These are phyloP conservation scores for Rhizopogon sp. DNA, from an alignment of 768 basidiomycete species.

Conservation along the genomic window DNA sequence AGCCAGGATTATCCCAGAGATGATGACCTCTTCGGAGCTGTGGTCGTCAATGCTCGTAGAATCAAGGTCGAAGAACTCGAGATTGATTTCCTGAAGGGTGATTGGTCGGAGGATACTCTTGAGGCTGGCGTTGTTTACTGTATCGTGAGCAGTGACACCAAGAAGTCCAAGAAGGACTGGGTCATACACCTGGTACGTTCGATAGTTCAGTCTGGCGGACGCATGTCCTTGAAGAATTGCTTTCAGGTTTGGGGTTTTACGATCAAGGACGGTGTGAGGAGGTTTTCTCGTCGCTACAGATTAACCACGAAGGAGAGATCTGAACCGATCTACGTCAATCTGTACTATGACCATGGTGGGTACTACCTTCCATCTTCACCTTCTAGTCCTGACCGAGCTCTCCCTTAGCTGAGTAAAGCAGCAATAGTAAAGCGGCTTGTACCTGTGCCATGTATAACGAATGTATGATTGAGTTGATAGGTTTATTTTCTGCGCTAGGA, in stretches of 20 bases:
- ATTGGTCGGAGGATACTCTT: constrained; percentile 28
- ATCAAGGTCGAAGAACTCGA: constrained; percentile 39
- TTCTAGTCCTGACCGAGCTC: neutral
- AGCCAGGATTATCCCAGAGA: constrained; percentile 43
- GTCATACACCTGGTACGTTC: constrained; percentile 47
- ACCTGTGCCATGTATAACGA: neutral
- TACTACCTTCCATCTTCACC: neutral
- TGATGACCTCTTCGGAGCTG: constrained; percentile 52
- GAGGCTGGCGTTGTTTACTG: constrained; percentile 25
- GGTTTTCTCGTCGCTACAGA: constrained; percentile 50
- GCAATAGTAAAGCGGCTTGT: neutral
- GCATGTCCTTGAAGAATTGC: neutral
- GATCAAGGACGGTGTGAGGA: constrained; percentile 43
- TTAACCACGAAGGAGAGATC: constrained; percentile 35
- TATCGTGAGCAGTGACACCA: constrained; percentile 47
- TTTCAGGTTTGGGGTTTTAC: constrained; percentile 54
- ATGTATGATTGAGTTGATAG: neutral
- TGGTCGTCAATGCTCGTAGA: constrained; percentile 45
- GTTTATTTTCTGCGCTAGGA: too few species aligned
- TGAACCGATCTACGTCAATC: neutral
- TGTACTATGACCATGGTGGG: neutral
- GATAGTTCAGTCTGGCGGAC: neutral
- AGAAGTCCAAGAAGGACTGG: constrained; percentile 55
- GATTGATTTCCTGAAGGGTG: constrained; percentile 26
- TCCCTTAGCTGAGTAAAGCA: neutral